Evolutionary conservation across 2,329 filamentous ascomycete genomes (phyloP).

Genomic region (Penicillium paneum): DNA sequence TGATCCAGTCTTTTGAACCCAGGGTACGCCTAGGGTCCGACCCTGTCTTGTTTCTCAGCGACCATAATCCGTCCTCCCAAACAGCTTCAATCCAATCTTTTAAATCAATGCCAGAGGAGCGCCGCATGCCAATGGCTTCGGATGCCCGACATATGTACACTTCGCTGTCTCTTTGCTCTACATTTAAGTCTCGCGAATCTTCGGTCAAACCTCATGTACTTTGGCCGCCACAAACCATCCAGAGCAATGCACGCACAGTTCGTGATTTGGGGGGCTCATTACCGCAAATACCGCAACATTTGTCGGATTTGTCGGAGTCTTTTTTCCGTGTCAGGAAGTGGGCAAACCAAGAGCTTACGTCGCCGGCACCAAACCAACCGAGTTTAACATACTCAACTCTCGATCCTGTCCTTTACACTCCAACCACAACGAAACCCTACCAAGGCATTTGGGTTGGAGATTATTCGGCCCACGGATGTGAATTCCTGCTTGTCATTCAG

Average conservation of each 20-base stretch:
- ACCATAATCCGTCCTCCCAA: constrained; percentile 19
- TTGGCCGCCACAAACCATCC: constrained; percentile 74
- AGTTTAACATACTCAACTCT: constrained; percentile 69
- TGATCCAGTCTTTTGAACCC: constrained; percentile 71
- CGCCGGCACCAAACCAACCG: constrained; percentile 41
- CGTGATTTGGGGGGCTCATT: constrained; percentile 48
- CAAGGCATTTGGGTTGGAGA: constrained; percentile 91
- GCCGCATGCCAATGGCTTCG: constrained; percentile 55
- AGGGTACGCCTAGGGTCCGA: constrained; percentile 67
- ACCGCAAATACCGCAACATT: constrained; percentile 47
- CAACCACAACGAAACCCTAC: constrained; percentile 75
- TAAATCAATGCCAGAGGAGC: constrained; percentile 35
- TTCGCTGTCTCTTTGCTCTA: constrained; percentile 64
- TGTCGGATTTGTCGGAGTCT: constrained; percentile 59
- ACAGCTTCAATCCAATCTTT: constrained; percentile 23
- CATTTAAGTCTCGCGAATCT: not conserved
- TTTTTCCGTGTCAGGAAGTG: constrained; percentile 74
- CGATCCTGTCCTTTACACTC: constrained; percentile 71
- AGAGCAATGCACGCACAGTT: constrained; percentile 57
- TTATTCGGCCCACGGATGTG: constrained; percentile 81
- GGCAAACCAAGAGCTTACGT: constrained; percentile 60
- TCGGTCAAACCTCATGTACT: constrained; percentile 47
- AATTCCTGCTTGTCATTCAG: constrained; percentile 81
- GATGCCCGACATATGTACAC: constrained; percentile 57
- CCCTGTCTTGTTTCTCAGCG: constrained; percentile 62